Base-by-base conservation (phyloP, 225 moss, liverwort and hornwort species). In the Anthoceros angustus region DNA sequence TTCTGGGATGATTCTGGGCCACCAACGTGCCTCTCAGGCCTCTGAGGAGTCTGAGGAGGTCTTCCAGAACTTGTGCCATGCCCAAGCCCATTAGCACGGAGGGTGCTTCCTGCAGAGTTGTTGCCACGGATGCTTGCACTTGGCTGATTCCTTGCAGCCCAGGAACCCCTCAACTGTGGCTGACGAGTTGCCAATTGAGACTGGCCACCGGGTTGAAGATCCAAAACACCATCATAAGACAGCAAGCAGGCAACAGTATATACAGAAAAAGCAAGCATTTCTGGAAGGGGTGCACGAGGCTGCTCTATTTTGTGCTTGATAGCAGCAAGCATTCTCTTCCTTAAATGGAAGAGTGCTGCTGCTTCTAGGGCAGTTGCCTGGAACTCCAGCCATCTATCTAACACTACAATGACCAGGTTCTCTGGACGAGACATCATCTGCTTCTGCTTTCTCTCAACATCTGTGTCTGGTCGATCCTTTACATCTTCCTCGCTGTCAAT, bases 311-410 rank as follows among this genome's bases (percentile, higher is more conserved):
- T 98, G 64, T 85, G 81, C 65, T 82, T 80, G 40, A 98, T 68
- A 75, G 95, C 95, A 61, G 91, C 85, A 26, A 82, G 70, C 42
- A 98, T 79, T 69, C 95, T 79, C 66, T 86, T 85, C 62, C 95
- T 75, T 15, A 98, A 69, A 71, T 82, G 83, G 71, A 79, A 98
- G 76, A 91, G 78, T 71, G 87, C 86, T 12, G 95, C 95, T 68
- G 88, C 95, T 74, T 87, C 86, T 46, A 84, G 80, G 62, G 91
- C 88, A 18, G 80, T 86, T 48, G 91, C 83, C 66, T 68, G 78
- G 64, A 91, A 91, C 66, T 80, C 83, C 67, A 98, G 75, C 76
- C 95, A 85, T 63, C 95, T 85, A 84, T 98, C 95, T 39, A 91
- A 67, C 12, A 98, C 88, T 69, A 98, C 71, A 61, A 81, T 79